A percentile compares a stretch with the other conserved stretches of the same genome.
phyloP scores from a whole-genome alignment of 192 early-diverging fungal species.

The Podila clonocystis region DNA sequence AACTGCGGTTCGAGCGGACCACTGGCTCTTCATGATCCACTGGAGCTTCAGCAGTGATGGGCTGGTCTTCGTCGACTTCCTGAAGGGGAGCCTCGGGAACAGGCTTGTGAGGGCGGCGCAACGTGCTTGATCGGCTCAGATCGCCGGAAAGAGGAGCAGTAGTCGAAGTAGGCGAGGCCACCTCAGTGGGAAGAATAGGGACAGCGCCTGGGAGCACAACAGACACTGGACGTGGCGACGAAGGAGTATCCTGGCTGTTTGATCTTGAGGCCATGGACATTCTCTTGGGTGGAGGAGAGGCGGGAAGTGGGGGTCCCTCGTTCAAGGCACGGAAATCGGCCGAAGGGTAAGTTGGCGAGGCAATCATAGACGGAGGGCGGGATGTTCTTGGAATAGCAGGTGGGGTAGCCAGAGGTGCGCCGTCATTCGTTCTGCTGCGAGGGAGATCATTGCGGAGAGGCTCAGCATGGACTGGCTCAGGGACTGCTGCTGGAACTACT shows the following conservation, averaged over 20 bases:
- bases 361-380: constrained; percentile 46
- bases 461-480: constrained; percentile 16
- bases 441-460: constrained; percentile 3
- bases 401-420: constrained; percentile 22
- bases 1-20: constrained; percentile 25
- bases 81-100: constrained; percentile 33
- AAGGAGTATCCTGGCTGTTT: constrained; percentile 20
- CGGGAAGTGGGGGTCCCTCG: constrained; percentile 36
- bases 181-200: not conserved
- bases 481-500: not conserved
- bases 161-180: constrained; percentile 14
- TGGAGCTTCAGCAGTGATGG: not conserved
- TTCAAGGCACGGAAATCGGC: constrained; percentile 7
- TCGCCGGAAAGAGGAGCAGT: constrained; percentile 8
- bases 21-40: not conserved
- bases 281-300: constrained; percentile 34
- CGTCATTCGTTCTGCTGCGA: constrained; percentile 19
- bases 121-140: constrained; percentile 25
- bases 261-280: constrained; percentile 27
- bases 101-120: constrained; percentile 36
- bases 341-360: constrained; percentile 12
- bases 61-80: constrained; percentile 9
- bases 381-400: constrained; percentile 29
- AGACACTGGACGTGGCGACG: constrained; percentile 21
- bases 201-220: not conserved